Evolutionary conservation across 2,329 filamentous ascomycete genomes (phyloP), one percentile per base, ranked within the genome.

Genomic region (Pyrenophora teres): DNA sequence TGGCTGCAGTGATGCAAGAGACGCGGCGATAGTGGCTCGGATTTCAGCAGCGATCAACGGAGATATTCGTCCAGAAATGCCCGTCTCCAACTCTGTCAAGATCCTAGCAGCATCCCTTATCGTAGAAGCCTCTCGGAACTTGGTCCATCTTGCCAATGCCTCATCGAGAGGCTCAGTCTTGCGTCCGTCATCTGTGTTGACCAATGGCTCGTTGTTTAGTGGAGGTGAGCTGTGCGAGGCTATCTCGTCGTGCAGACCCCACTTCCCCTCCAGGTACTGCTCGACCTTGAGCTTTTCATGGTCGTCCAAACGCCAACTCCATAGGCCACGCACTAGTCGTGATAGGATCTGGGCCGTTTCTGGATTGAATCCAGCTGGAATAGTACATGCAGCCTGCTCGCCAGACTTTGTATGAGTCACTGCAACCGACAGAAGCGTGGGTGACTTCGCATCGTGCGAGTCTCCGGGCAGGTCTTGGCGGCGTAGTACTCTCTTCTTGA

Each of bases 401-500:
- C 63, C 64, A 6, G 62, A 59, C n/a, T 58, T 60, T 16, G 42
- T 56, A 40, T 68, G 58, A 15, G 54, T 60, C 6, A 73, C 47
- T 21, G 60, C 50, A 4, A 73, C 45, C 0, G 64, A 63, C 18
- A 69, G 59, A 21, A 61, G 38, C 3, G 56, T 55, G 23, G 52
- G 50, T 3, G 46, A 42, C n/a, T 50, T 54, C 46, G 55, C 50
- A 23, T 41, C 37, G 4, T 45, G 52, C 18, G 47, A 32, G 19
- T 57, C 55, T 25, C 43, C 30, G 13, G 50, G 51, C 21, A 56
- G 31, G 23, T 76, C 70, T 27, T 77, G 69, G 25, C 69, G 63
- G 8, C 78, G 62, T 40, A 68, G 67, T 23, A 88, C 78, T 47
- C 81, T 81, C 16, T 75, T 69, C 33, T 80, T 72, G 46, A 84